Evolutionary conservation across 192 early-diverging fungal genomes (phyloP), one percentile per base, ranked within the genome.

Genomic region (Coemansia sp.): DNA sequence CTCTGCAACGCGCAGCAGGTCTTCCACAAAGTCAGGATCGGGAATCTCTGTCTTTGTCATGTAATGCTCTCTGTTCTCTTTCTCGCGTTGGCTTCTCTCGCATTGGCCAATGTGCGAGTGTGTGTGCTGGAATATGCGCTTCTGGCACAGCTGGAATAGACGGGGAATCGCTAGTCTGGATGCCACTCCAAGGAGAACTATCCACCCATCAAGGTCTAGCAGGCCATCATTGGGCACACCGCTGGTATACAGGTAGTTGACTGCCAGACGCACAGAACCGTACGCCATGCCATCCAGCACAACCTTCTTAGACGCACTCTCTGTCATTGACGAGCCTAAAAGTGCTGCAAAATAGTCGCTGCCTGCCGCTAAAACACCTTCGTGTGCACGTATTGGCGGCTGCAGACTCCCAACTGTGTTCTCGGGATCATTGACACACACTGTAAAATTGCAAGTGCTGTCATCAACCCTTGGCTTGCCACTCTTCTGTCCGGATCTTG

Each of bases 261-360:
- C 65, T 11, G 79, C 79, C 37, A 58, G 26, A n/a, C 79, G 73
- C 45, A 73, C 79, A 16, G 67, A 47, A 22, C 79, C 79, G 42
- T 82, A 82, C 12, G 79, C 68, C 71, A 82, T 71, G 65, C 51
- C 61, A 39, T 76, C 68, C 32, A 82, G 73, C 48, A 32, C 66
- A 16, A 82, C 79, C 12, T 67, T 51, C 52, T 67, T 73, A 43
- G 67, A 51, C 19, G 62, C 56, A 7, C 73, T 46, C 42, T 82
- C 79, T 18, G 74, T 61, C 79, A 82, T 82, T 18, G 65, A 36
- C 11, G 79, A 82, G 3, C 61, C 60, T 32, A 76, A 68, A 48
- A 82, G 61, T 18, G 79, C 79, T 0, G 71, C 74, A 63, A 82
- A 82, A 49, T 82, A 82, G 21, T 82, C 79, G 58, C 79, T 82